A percentile compares a stretch with the other conserved stretches of the same genome.
Conservation (phyloP, 805 yeast species). For the Starmerella stellata region DNA sequence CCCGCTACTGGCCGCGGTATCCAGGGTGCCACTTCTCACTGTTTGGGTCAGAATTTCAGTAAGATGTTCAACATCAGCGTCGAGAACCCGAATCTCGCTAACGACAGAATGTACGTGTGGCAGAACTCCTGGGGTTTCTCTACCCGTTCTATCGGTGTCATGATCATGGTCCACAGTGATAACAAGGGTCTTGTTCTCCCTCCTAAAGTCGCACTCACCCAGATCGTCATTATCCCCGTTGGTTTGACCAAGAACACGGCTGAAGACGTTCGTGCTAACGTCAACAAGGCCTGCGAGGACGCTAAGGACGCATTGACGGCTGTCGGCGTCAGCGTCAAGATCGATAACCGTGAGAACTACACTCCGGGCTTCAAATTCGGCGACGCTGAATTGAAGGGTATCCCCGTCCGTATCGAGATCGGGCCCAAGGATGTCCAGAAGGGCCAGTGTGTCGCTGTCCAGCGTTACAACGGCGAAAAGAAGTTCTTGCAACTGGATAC, state of each 20-base stretch:
- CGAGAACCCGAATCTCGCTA: slow-evolving; percentile 64
- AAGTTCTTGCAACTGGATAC: slow-evolving; percentile 45
- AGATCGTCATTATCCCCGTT: slow-evolving; percentile 84
- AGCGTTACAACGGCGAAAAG: slow-evolving; percentile 81
- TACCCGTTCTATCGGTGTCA: slow-evolving; percentile 96
- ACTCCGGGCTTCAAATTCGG: slow-evolving; percentile 98
- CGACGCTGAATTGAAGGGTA: slow-evolving; percentile 92
- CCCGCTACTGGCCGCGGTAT: slow-evolving; percentile 99
- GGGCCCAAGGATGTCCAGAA: slow-evolving; percentile 90
- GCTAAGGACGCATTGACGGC: slow-evolving; percentile 44
- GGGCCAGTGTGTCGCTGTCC: slow-evolving; percentile 66
- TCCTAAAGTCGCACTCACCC: slow-evolving; percentile 86
- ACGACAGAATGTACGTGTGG: slow-evolving; percentile 72
- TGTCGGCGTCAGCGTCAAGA: slow-evolving; percentile 54
- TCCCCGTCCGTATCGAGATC: slow-evolving; percentile 79
- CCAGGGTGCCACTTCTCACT: slow-evolving; percentile 98
- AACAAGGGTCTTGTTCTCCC: slow-evolving; percentile 96
- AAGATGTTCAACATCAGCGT: slow-evolving; percentile 94
- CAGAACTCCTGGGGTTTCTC: slow-evolving; percentile 99
- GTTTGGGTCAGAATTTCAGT: slow-evolving; percentile 93
- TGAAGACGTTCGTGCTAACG: slow-evolving; percentile 51
- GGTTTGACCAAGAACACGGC: slow-evolving; percentile 81
- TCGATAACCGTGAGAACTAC: slow-evolving; percentile 85
- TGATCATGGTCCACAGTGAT: slow-evolving; percentile 97
- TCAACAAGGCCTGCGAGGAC: slow-evolving; percentile 49